Evolutionary conservation across 495 filamentous ascomycete species (phyloP).

Genomic region (Aspergillus homomorphus): DNA sequence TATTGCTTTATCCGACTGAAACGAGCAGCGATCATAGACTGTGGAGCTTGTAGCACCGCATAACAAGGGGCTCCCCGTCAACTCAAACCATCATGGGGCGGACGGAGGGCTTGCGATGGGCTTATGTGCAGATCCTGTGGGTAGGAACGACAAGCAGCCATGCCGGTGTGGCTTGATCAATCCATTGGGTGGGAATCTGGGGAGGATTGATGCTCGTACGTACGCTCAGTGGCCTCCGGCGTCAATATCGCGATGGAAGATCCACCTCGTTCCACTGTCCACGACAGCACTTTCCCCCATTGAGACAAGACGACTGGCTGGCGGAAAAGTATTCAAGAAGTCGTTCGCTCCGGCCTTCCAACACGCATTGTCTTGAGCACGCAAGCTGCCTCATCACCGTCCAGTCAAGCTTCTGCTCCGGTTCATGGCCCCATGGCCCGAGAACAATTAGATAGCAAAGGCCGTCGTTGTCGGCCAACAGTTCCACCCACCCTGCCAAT

Average conservation of each 20-base stretch:
- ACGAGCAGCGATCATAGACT: not conserved
- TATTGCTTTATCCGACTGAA: too few species aligned
- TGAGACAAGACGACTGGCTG: not conserved
- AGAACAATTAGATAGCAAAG: not conserved
- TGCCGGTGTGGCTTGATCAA: not conserved
- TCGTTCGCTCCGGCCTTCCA: not conserved
- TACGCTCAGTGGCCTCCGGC: not conserved
- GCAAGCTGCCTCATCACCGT: not conserved
- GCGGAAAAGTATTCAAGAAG: conserved; percentile 5
- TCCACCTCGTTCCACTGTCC: not conserved
- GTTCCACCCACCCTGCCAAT: not conserved
- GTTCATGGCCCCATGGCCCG: conserved; percentile 1
- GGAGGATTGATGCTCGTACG: not conserved
- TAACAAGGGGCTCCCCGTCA: too few species aligned
- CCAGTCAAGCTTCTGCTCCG: not conserved
- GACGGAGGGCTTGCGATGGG: not conserved
- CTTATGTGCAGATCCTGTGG: not conserved
- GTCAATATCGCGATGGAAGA: not conserved
- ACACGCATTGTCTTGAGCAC: not conserved
- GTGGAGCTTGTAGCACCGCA: not conserved
- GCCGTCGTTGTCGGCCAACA: not conserved
- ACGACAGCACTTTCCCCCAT: not conserved
- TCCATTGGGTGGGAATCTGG: not conserved
- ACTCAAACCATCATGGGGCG: not conserved
- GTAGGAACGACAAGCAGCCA: not conserved